Evolutionary conservation across 371 early-diverging fungal species (phyloP).

Genomic region (Mortierella sp.): DNA sequence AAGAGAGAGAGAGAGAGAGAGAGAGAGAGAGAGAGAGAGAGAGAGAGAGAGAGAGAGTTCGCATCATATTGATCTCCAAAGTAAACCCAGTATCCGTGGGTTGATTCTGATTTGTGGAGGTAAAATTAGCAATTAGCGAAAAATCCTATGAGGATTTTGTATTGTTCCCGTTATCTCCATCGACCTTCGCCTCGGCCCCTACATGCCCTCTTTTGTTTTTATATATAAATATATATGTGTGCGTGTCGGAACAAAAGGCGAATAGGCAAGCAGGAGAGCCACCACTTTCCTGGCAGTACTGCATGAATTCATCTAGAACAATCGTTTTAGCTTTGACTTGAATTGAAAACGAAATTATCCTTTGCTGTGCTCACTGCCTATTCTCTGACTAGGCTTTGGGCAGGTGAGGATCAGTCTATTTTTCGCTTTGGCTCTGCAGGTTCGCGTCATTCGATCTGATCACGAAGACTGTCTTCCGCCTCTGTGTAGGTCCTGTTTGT

Average conservation of each 20-base stretch:
- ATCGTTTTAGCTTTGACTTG: too few species aligned
- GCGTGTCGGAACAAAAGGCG: neutral
- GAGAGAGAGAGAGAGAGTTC: neutral
- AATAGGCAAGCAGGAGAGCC: neutral
- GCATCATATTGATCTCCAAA: neutral
- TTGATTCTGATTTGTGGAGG: neutral
- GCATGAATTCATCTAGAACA: too few species aligned
- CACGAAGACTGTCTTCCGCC: neutral
- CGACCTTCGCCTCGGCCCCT: too few species aligned
- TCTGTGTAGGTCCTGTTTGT: neutral
- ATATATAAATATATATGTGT: too few species aligned
- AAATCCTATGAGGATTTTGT: neutral
- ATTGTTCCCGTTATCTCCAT: too few species aligned
- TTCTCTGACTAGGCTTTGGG: neutral
- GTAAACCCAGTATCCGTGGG: slow-evolving; percentile 1
- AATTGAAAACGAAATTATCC: too few species aligned
- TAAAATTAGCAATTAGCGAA: neutral
- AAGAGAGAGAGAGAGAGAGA: neutral
- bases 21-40: neutral
- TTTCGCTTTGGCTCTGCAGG: neutral
- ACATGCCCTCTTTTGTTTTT: too few species aligned
- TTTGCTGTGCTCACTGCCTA: neutral
- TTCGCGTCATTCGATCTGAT: neutral
- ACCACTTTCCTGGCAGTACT: neutral
- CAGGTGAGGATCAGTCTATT: neutral